Base-by-base conservation (phyloP, 129 eudicot species). In the Flaveria ramosissima region DNA sequence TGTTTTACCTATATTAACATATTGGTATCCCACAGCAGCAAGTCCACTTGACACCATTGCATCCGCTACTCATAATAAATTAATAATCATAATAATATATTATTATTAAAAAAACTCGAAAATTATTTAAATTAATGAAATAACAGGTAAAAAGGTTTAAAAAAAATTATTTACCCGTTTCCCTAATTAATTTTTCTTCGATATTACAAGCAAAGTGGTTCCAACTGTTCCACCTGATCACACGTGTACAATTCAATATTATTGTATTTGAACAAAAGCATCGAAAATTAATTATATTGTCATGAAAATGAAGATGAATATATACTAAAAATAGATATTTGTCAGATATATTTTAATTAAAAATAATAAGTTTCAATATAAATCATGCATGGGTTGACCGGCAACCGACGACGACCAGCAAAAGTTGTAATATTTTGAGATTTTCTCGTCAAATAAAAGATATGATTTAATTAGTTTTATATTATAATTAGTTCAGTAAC, bases 181-280 rank as follows among this genome's bases (percentile, higher is more conserved):
- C 87, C 83, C 85, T 82, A 42, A 92, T 83, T 77, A 92, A 56
- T 52, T 86, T 84, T 77, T 92, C 96, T 14, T 88, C 80, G 12
- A 92, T 85, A 26, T 86, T 79, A 65, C 98, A 92, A 16, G 51
- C 75, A 67, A 92, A 92, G 74, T 92, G 98, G 76, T 92, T 92
- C 98, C 98, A 92, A 81, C 98, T 92, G 80, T 90, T 92, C 98
- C 98, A 92, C 78, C 98, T 92, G 84, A 77, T 79, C 63, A 76
- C 47, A 50, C 48, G 39, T 64, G 23, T 14, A 12, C 4, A 68
- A 20, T 21, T 21, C 30, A 57, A 20, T 20, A 21, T 16, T 57
- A 57, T 21, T 52, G 7, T 52, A 52, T 17, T 52, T 16, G 6
- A 17, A 56, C 8, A 11, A 42, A 3, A 21, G 10, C 23, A 20